Evolutionary conservation across 2,329 filamentous ascomycete genomes (phyloP), one percentile per base, ranked within the genome.

Genomic region (Cordyceps tenuipes): DNA sequence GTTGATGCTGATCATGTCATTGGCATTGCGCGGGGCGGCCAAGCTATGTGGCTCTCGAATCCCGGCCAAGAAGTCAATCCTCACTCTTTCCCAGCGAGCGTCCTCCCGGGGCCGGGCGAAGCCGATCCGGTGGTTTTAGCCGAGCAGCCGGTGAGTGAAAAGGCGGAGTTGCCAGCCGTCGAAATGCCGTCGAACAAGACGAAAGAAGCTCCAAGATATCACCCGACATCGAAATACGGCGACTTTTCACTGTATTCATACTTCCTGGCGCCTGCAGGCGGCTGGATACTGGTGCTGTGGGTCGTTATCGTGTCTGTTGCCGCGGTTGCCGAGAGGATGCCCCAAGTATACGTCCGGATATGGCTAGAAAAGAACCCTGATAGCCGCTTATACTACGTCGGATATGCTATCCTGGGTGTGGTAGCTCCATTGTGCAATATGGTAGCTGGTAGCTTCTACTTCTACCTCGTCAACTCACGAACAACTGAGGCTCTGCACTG

Each of bases 331-430:
- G 53, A 23, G 17, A 26, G 46, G 21, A 56, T 56, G 53, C 53
- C 53, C 2, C 13, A n/a, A 3, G 50, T 57, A 15, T 57, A 21
- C 39, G 55, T 17, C n/a, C 44, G 55, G 6, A 49, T 57, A 8
- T 57, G 55, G 55, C 64, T 61, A 6, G 63, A 66, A 34, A 59
- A 41, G 15, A 21, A 49, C 4, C 59, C 61, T 3, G 17, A 55
- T 4, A 51, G 50, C 43, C 3, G 23, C 1, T 46, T 62, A n/a
- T 63, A 57, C 19, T 57, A 39, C 29, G 17, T 41, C 12, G 44
- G 55, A 21, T 54, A 44, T 46, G 52, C 39, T 23, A 4, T 54
- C 15, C 15, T 54, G n/a, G 21, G 52, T 15, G 29, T 54, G 7
- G 29, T 5, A 7, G 26, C 15, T 23, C 36, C 23, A 54, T 12